phyloP scores from a whole-genome alignment of 2,329 filamentous ascomycete genomes.

The Sporothrix schenckii region DNA sequence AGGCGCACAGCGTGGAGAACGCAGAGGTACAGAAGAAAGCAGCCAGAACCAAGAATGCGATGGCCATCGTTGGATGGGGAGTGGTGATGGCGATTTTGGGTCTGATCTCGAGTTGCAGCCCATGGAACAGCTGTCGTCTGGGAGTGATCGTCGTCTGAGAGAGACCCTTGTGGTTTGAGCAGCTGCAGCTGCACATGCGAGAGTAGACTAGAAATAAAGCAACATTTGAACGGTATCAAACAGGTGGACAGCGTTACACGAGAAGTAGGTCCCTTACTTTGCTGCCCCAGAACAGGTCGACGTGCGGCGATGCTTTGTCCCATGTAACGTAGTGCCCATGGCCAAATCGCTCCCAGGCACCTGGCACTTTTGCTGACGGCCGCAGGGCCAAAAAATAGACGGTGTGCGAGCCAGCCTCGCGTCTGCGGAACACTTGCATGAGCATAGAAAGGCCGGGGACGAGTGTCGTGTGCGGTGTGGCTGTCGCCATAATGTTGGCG shows the following conservation, averaged over 20 bases:
- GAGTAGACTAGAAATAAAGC: neutral
- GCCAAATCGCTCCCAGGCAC: slow-evolving; percentile 15
- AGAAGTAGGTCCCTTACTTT: neutral
- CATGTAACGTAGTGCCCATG: slow-evolving; percentile 1
- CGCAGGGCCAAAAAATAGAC: slow-evolving; percentile 11
- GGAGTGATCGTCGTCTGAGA: neutral
- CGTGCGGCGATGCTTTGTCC: slow-evolving; percentile 9
- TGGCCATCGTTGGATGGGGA: neutral
- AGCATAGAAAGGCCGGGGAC: neutral
- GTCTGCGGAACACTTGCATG: slow-evolving; percentile 11
- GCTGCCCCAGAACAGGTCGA: slow-evolving; percentile 22
- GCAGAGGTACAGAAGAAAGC: neutral
- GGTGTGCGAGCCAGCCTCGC: slow-evolving; percentile 4
- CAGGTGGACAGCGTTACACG: neutral
- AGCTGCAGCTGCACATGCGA: neutral
- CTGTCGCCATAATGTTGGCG: neutral
- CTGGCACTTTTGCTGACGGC: neutral
- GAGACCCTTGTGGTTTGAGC: neutral
- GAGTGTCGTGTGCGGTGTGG: no score
- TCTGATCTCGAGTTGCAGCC: slow-evolving; percentile 16
- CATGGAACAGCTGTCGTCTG: slow-evolving; percentile 15
- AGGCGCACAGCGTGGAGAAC: neutral
- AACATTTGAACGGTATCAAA: neutral
- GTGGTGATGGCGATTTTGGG: neutral
- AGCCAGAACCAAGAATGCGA: neutral